Base-by-base conservation (phyloP, 176 grass and related monocot genomes). In the Puya raimondii region DNA sequence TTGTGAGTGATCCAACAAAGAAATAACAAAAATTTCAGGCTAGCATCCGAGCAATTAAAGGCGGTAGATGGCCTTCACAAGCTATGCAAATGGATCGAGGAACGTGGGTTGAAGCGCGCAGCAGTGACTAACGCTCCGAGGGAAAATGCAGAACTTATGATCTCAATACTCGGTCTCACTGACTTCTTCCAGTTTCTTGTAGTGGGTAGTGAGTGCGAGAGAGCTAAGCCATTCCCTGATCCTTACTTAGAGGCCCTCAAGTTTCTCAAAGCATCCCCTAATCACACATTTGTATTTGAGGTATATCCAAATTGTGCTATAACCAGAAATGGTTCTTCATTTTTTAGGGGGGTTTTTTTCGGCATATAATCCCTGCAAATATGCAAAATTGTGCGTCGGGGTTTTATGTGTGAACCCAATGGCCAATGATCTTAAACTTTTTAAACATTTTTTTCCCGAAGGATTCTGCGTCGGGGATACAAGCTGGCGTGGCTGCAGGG, bases 251-350 rank as follows among this genome's bases (percentile, higher is more conserved):
- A 87, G 79, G 92, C 88, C 33, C 85, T 96, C 9, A 42, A 84
- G 22, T 80, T 86, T 53, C 68, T 91, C 25, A 76, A 14, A 4
- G 82, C 82, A 17, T 88, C 83, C 7, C 82, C 88, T 26, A 25
- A 86, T 18, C 81, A 85, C 88, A 83, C 92, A 1, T 78, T 96
- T 80, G 75, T 96, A n/a, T 91, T 91, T 64, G 88, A 96, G 71
- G 92, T 96, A 73, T 2, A 53, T 15, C 26, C n/a, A 53, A 17
- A 59, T 59, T 16, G 7, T 9, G n/a, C 17, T 57, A 17, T 57
- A 16, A 17, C 17, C 14, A 17, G 12, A 57, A 57, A 7, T 57
- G 17, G 18, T 21, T 59, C 4, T 47, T 8, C 50, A 42, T 25
- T 51, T 72, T 15, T 82, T 48, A 23, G 3, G 29, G 0, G 3